Conservation (phyloP, 2,329 filamentous ascomycete genomes). For the Davidsoniella neocaledoniae region DNA sequence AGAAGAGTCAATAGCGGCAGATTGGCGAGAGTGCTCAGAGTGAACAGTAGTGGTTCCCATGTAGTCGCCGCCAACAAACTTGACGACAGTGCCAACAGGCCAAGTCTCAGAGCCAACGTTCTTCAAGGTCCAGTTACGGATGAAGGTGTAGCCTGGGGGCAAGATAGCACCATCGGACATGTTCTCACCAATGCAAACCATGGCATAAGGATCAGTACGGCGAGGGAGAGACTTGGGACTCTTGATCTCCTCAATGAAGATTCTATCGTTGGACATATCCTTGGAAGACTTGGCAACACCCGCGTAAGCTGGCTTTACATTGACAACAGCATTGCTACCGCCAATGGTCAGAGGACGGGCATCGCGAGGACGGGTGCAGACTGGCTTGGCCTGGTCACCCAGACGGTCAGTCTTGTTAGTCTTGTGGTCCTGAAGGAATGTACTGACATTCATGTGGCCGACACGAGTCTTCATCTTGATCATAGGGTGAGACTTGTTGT, state of each 20-base stretch:
- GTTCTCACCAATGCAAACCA: conserved; percentile 61
- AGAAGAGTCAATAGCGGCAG: conserved; percentile 27
- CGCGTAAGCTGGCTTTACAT: conserved; percentile 13
- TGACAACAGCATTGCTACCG: conserved; percentile 11
- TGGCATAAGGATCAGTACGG: conserved; percentile 21
- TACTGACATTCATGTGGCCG: conserved; percentile 65
- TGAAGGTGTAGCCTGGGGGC: conserved; percentile 43
- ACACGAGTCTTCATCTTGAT: conserved; percentile 95
- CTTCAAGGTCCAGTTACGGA: conserved; percentile 79
- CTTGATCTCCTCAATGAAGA: conserved; percentile 11
- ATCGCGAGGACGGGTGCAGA: not conserved
- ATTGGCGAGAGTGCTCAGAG: conserved; percentile 18
- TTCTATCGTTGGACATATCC: no score
- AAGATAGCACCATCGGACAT: conserved; percentile 63
- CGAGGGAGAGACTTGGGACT: not conserved
- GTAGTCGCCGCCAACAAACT: conserved; percentile 84
- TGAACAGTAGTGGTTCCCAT: conserved; percentile 50
- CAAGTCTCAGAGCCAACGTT: conserved; percentile 67
- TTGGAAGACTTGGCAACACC: conserved; percentile 10
- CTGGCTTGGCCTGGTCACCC: conserved; percentile 40
- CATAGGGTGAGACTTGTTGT: conserved; percentile 91
- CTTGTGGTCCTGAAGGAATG: conserved; percentile 53
- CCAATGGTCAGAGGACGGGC: conserved; percentile 2
- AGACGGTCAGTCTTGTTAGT: conserved; percentile 49
- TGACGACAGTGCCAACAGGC: conserved; percentile 80